These are phyloP conservation scores for Zygosaccharomyces bailii DNA, from an alignment of 805 yeast genomes.

Conservation along the genomic window DNA sequence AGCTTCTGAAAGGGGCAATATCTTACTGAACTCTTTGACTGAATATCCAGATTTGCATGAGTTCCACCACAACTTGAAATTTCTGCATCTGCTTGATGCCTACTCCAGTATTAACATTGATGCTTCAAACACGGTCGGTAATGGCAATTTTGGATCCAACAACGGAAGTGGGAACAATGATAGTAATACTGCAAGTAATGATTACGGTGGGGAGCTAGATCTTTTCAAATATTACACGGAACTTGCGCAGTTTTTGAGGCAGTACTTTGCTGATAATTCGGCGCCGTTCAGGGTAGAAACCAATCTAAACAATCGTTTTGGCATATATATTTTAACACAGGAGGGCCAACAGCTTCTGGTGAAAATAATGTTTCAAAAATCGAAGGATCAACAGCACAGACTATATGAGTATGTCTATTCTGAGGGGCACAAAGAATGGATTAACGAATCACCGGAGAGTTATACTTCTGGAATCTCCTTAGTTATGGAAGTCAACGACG, in stretches of 20 bases:
- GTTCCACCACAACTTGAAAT: slow-evolving; percentile 34
- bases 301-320: slow-evolving; percentile 31
- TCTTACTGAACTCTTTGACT: slow-evolving; percentile 31
- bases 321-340: slow-evolving; percentile 25
- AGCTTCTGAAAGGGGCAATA: slow-evolving; percentile 13
- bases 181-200: slow-evolving; percentile 4
- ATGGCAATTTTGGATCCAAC: slow-evolving; percentile 7
- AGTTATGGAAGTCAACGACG: slow-evolving; percentile 24
- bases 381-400: slow-evolving; percentile 24
- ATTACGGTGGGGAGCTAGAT: slow-evolving; percentile 26
- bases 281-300: slow-evolving; percentile 21
- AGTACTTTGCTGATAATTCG: slow-evolving; percentile 21
- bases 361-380: slow-evolving; percentile 25
- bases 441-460: slow-evolving; percentile 29
- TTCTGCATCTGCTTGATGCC: slow-evolving; percentile 32
- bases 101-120: slow-evolving; percentile 33
- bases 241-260: slow-evolving; percentile 22
- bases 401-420: slow-evolving; percentile 30
- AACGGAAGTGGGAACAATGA: not conserved
- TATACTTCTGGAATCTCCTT: slow-evolving; percentile 29
- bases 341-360: slow-evolving; percentile 17
- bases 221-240: slow-evolving; percentile 35
- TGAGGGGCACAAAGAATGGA: slow-evolving; percentile 25
- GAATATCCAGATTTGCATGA: slow-evolving; percentile 29
- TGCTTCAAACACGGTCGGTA: slow-evolving; percentile 16